A percentile compares a stretch with the other conserved stretches of the same genome.
phyloP scores from a whole-genome alignment of 2,329 filamentous ascomycete species.

The Alternaria atra region DNA sequence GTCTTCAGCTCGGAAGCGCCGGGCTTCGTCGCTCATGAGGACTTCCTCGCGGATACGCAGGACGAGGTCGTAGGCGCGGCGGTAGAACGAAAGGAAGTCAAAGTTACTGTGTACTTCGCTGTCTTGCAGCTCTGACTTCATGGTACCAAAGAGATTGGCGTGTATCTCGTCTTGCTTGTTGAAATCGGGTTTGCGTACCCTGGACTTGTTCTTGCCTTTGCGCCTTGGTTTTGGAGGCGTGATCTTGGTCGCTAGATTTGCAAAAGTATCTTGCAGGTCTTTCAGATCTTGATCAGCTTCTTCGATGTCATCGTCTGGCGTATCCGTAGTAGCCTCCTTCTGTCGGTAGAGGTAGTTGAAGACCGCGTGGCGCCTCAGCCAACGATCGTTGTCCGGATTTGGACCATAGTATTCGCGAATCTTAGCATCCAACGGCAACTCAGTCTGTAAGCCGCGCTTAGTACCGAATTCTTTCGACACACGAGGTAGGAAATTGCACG shows the following conservation, averaged over 20 bases:
- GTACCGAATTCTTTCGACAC: not conserved
- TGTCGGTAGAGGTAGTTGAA: constrained; percentile 21
- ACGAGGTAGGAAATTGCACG: not conserved
- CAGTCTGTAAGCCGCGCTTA: constrained; percentile 20
- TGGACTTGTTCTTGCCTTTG: constrained; percentile 14
- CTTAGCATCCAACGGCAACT: constrained; percentile 18
- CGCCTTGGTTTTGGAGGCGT: not conserved
- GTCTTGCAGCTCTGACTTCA: constrained; percentile 12
- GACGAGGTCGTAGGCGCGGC: constrained; percentile 21
- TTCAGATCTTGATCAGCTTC: not conserved
- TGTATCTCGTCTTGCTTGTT: constrained; percentile 3
- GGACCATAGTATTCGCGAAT: constrained; percentile 22
- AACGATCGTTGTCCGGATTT: constrained; percentile 15
- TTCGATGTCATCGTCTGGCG: not conserved
- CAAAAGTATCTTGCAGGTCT: constrained; percentile 15
- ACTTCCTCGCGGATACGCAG: constrained; percentile 18
- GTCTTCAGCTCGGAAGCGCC: constrained; percentile 6
- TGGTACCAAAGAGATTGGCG: constrained; percentile 14
- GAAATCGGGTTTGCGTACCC: constrained; percentile 16
- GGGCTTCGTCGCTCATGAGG: constrained; percentile 11
- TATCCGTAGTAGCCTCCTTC: not conserved
- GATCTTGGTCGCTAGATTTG: constrained; percentile 6
- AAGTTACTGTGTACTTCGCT: constrained; percentile 29
- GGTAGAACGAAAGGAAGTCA: constrained; percentile 33
- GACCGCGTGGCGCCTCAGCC: constrained; percentile 27